Conservation (phyloP, 2,329 filamentous ascomycete species). For the Aschersonia sp. region DNA sequence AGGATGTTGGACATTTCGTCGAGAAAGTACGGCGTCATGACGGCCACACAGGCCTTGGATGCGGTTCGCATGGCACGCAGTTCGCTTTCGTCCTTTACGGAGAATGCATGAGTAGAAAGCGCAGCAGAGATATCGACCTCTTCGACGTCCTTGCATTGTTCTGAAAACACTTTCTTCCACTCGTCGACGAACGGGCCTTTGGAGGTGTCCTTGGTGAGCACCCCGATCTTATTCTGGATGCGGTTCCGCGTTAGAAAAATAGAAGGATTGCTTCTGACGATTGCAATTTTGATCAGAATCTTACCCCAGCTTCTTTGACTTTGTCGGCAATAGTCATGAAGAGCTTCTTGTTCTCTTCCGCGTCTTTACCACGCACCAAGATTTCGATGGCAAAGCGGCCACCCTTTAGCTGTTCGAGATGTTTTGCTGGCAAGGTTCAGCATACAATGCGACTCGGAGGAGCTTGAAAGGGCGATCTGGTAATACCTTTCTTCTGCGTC, state of each 20-base stretch:
- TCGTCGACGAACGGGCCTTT: conserved; percentile 87
- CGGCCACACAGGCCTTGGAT: conserved; percentile 81
- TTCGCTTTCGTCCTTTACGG: conserved; percentile 90
- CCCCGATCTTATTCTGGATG: conserved; percentile 71
- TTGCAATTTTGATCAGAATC: conserved; percentile 16
- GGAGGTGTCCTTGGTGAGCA: conserved; percentile 71
- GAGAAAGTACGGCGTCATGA: conserved; percentile 94
- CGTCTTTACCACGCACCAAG: conserved; percentile 80
- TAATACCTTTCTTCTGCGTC: conserved; percentile 88
- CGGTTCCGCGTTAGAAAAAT: not conserved
- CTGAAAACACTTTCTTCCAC: conserved; percentile 75
- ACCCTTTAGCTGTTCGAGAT: conserved; percentile 81
- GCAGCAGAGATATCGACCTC: conserved; percentile 76
- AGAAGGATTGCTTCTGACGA: not conserved
- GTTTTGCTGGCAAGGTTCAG: conserved; percentile 51
- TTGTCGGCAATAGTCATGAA: conserved; percentile 72
- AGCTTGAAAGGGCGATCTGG: not conserved
- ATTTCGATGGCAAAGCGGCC: conserved; percentile 90
- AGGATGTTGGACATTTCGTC: conserved; percentile 96
- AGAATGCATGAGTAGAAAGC: conserved; percentile 70
- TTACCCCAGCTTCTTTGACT: conserved; percentile 76
- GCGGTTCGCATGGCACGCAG: conserved; percentile 88
- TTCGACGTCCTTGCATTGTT: conserved; percentile 72
- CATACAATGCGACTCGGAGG: conserved; percentile 9
- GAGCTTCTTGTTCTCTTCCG: conserved; percentile 79